Conservation (phyloP, 306 rosid genomes). For the Vigna hirtella region DNA sequence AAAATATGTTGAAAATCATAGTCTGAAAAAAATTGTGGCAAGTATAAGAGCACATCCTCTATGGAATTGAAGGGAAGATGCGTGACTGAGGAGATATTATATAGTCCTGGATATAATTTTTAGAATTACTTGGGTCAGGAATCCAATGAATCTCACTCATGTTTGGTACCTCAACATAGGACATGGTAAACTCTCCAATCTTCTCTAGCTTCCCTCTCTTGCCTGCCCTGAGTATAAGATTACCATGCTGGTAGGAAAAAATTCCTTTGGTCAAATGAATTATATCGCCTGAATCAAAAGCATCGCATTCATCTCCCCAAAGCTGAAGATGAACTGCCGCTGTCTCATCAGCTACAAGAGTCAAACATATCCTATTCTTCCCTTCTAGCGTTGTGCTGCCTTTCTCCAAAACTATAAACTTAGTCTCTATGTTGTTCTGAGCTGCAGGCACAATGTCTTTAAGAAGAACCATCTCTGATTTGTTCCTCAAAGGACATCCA, state of each 20-base stretch:
- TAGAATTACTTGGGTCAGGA: conserved; percentile 56
- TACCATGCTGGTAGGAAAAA: not conserved
- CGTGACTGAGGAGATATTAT: conserved; percentile 65
- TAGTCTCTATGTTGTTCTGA: conserved; percentile 77
- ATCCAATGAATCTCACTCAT: conserved; percentile 88
- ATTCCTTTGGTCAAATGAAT: conserved; percentile 22
- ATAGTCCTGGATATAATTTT: conserved; percentile 55
- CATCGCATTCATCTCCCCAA: conserved; percentile 39
- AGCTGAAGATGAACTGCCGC: conserved; percentile 82
- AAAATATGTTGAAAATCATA: not conserved
- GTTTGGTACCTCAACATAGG: conserved; percentile 76
- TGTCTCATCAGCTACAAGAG: conserved; percentile 43
- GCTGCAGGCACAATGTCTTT: conserved; percentile 52
- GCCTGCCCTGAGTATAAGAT: not conserved
- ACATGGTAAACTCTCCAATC: conserved; percentile 46
- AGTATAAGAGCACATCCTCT: not conserved
- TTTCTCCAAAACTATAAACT: conserved; percentile 75
- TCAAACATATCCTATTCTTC: conserved; percentile 52
- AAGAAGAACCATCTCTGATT: not conserved
- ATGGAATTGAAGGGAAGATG: conserved; percentile 52
- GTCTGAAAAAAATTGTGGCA: not conserved
- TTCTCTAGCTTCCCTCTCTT: not conserved
- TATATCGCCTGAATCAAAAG: conserved; percentile 49
- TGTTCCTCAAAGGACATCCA: no score
- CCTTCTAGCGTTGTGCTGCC: conserved; percentile 60